Evolutionary conservation across 305 asterid species (phyloP).

Genomic region (Solanum hybrid): DNA sequence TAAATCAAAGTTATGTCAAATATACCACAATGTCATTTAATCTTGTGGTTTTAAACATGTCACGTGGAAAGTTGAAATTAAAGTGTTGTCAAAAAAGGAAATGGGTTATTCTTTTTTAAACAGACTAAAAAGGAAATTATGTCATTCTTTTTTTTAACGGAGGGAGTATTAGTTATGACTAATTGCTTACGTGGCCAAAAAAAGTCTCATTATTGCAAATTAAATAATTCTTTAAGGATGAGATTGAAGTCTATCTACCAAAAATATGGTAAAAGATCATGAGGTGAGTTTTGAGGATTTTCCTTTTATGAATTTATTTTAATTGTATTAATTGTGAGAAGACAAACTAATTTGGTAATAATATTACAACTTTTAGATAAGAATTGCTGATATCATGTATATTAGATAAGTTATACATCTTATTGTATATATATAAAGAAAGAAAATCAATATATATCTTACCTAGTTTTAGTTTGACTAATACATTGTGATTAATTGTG

Average conservation of each 20-base stretch:
- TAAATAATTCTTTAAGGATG: neutral
- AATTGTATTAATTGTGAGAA: neutral
- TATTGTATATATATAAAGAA: neutral
- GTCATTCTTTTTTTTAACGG: neutral
- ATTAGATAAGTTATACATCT: neutral
- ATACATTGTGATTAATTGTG: neutral
- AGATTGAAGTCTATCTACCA: neutral
- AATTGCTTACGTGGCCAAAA: neutral
- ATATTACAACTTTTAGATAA: neutral
- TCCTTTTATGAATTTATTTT: neutral
- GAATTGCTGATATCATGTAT: neutral
- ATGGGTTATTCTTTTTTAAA: no score
- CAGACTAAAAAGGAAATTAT: no score
- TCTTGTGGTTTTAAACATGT: no score
- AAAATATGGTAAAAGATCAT: neutral
- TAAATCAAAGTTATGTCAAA: no score
- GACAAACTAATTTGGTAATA: neutral
- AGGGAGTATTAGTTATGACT: no score
- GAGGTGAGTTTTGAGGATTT: neutral
- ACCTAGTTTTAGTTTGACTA: neutral
- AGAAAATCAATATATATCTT: neutral
- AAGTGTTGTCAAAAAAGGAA: neutral
- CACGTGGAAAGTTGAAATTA: no score
- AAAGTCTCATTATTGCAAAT: neutral
- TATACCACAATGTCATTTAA: no score